These are phyloP conservation scores for Pestalotiopsis sp. DNA, from an alignment of 2,329 filamentous ascomycete genomes.

Conservation along the genomic window DNA sequence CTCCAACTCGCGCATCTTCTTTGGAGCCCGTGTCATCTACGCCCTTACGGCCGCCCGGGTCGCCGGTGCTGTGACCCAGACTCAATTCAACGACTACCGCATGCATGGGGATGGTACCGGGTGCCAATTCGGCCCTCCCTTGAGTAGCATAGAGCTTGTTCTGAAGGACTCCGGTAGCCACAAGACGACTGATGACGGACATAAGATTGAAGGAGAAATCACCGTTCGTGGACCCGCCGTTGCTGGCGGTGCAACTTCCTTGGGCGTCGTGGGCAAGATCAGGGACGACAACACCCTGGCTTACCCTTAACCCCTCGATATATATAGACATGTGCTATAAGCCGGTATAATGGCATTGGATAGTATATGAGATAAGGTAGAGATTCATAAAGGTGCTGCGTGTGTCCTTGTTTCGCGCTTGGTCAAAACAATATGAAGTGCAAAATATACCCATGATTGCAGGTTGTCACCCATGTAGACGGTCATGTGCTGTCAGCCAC, in stretches of 20 bases:
- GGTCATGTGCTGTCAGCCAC: neutral
- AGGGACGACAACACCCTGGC: constrained; percentile 73
- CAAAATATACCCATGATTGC: neutral
- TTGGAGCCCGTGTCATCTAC: constrained; percentile 78
- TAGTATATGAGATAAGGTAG: neutral
- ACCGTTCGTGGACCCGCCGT: constrained; percentile 73
- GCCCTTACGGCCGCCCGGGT: constrained; percentile 79
- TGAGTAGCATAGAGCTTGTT: constrained; percentile 78
- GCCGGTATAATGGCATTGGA: neutral
- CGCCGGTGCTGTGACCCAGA: constrained; percentile 89
- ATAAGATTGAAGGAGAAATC: constrained; percentile 61
- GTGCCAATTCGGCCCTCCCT: constrained; percentile 78
- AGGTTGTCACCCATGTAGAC: neutral
- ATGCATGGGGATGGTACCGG: constrained; percentile 41
- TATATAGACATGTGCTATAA: neutral
- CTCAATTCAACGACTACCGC: constrained; percentile 84
- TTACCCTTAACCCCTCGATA: constrained; percentile 36
- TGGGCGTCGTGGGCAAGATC: constrained; percentile 66
- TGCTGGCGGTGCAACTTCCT: constrained; percentile 58
- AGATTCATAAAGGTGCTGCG: neutral
- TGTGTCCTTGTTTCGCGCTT: neutral
- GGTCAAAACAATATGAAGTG: too few species aligned
- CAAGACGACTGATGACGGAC: constrained; percentile 63
- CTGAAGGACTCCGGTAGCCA: constrained; percentile 61
- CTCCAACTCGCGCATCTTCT: constrained; percentile 80